Evolutionary conservation across 805 yeast species (phyloP).

Genomic region (Teunomyces kruisii): DNA sequence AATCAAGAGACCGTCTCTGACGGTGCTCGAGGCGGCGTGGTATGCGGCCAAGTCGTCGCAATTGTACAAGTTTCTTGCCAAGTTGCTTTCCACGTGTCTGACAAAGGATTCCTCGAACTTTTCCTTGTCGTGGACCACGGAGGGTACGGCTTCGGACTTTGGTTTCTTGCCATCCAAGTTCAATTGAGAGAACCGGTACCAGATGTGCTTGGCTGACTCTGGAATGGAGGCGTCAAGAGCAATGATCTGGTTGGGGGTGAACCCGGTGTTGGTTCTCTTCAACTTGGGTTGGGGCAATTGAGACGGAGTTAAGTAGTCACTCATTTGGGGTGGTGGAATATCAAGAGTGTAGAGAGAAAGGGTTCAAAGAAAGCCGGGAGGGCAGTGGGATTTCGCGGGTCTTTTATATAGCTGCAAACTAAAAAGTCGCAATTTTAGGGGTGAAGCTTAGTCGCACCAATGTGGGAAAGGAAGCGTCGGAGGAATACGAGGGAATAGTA

Average conservation of each 20-base stretch:
- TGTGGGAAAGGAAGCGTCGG: not conserved
- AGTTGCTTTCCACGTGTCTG: constrained; percentile 83
- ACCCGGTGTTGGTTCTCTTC: constrained; percentile 82
- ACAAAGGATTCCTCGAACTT: constrained; percentile 70
- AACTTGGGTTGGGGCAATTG: constrained; percentile 46
- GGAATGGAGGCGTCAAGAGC: constrained; percentile 83
- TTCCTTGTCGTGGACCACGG: constrained; percentile 38
- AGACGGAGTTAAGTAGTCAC: constrained; percentile 38
- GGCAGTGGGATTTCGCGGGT: not conserved
- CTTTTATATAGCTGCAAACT: not conserved
- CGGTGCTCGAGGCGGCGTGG: constrained; percentile 78
- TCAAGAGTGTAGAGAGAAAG: not conserved
- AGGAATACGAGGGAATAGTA: not conserved
- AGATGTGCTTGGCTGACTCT: constrained; percentile 66
- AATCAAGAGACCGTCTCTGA: constrained; percentile 75
- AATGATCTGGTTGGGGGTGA: constrained; percentile 85
- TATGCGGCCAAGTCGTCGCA: constrained; percentile 92
- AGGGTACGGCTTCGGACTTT: constrained; percentile 32
- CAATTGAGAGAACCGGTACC: constrained; percentile 69
- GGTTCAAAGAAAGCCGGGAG: too few species aligned
- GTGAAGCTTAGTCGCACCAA: not conserved
- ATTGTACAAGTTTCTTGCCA: constrained; percentile 90
- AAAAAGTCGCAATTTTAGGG: not conserved
- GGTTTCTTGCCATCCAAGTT: constrained; percentile 23
- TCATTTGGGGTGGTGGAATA: constrained; percentile 18